phyloP scores from a whole-genome alignment of 495 filamentous ascomycete genomes.

The Aspergillus affinis region DNA sequence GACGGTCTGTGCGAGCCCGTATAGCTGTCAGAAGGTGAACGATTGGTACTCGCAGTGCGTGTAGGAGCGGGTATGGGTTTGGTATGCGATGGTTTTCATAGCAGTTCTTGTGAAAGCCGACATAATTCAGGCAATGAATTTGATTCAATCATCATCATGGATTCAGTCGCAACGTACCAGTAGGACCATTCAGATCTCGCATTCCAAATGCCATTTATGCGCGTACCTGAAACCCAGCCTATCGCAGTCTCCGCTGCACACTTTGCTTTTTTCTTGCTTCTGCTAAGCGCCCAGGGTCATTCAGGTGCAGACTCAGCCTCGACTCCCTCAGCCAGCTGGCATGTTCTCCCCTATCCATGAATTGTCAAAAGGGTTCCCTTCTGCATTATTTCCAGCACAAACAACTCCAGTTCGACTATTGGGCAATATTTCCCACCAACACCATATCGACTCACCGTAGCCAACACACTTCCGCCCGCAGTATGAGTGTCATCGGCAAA shows the following conservation, averaged over 20 bases:
- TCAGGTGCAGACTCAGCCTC: background rate
- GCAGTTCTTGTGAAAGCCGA: no score
- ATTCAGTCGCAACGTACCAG: no score
- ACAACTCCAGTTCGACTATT: no score
- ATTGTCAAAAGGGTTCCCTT: no score
- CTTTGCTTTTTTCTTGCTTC: background rate
- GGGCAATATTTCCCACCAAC: no score
- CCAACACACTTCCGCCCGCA: background rate
- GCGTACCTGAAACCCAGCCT: background rate
- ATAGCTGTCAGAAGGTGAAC: slow-evolving; percentile 36
- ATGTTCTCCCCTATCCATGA: background rate
- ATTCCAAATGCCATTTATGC: background rate
- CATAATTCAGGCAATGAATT: no score
- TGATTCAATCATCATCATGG: no score
- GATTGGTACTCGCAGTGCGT: slow-evolving; percentile 49
- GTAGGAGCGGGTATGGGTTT: slow-evolving; percentile 16
- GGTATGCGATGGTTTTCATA: background rate
- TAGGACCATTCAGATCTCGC: no score
- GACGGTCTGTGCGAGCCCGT: slow-evolving; percentile 44
- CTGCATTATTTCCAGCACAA: no score
- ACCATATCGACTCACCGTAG: no score
- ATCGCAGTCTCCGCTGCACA: background rate
- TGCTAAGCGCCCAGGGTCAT: background rate
- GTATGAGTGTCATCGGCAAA: slow-evolving; percentile 1
- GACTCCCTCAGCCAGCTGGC: background rate